phyloP scores from a whole-genome alignment of 192 early-diverging fungal species.

The Coemansia sp. region DNA sequence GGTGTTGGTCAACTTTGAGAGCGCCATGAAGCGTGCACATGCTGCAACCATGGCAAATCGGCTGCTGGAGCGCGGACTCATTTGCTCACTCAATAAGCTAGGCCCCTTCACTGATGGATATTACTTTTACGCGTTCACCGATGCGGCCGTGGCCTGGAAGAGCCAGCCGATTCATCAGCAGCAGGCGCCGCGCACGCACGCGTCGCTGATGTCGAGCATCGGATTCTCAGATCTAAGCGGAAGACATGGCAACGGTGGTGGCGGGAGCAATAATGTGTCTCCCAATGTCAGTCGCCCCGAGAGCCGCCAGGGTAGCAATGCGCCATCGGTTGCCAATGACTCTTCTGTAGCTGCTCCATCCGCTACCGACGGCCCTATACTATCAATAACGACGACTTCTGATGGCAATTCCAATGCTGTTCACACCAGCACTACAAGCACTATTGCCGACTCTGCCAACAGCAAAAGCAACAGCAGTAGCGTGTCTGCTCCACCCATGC shows the following conservation, averaged over 20 bases:
- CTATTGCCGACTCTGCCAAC: neutral
- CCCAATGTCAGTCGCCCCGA: conserved; percentile 37
- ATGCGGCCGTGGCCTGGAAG: conserved; percentile 14
- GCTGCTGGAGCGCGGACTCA: conserved; percentile 72
- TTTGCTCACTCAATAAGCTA: conserved; percentile 61
- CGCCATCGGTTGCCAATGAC: conserved; percentile 34
- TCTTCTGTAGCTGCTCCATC: neutral
- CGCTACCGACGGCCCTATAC: neutral
- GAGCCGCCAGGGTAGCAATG: conserved; percentile 48
- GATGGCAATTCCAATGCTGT: neutral
- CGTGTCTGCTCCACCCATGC: neutral
- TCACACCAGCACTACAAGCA: neutral
- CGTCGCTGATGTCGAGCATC: conserved; percentile 23
- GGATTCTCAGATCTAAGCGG: conserved; percentile 20
- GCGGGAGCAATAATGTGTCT: conserved; percentile 24
- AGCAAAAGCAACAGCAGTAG: neutral
- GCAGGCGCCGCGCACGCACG: conserved; percentile 12
- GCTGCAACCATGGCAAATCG: conserved; percentile 79
- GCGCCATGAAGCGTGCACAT: conserved; percentile 70
- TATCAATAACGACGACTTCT: neutral
- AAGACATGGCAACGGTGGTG: conserved; percentile 4
- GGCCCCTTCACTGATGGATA: conserved; percentile 84
- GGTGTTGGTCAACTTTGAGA: conserved; percentile 74
- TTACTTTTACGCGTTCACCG: conserved; percentile 73
- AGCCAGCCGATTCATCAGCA: conserved; percentile 2